Evolutionary conservation across 495 filamentous ascomycete species (phyloP), one percentile per base, ranked within the genome.

Genomic region (Penicillium fimorum): DNA sequence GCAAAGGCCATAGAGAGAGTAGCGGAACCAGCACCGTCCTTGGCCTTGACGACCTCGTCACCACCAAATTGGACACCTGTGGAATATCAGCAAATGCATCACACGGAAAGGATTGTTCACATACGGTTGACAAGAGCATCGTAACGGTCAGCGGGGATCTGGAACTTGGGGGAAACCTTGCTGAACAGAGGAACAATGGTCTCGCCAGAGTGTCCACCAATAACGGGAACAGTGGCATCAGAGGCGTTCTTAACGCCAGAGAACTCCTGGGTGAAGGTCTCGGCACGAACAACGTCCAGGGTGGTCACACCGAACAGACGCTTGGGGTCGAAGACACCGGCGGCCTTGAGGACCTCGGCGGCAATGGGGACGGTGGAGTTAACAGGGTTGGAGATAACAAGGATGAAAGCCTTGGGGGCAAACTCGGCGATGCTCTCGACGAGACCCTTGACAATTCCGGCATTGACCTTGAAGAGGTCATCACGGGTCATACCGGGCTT

Each of bases 401-500:
- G 84, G 69, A 92, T 83, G 75, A 87, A 97, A 37, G 94, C 94
- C 65, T 96, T 93, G 63, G 94, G 94, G 70, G 84, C 84, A 64
- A 84, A 81, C 70, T 97, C 86, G 57, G 94, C 93, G 61, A 92
- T 85, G 30, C 89, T 86, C 71, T 91, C 86, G 66, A 90, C 84
- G 50, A 97, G 81, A 57, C 87, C 88, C 67, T 89, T 88, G 62
- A 97, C 92, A 67, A 97, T 96, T 56, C 91, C 89, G 48, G 92
- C 92, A 67, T 97, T 97, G 79, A 95, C 91, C 77, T 94, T 96
- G 88, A 98, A 98, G 53, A 98, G 91, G 65, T 97, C 92, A 68
- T 98, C 95, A 79, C 94, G 91, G 72, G 88, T 96, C 94, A 98
- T 98, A 67, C 95, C 95, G 56, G 94, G 94, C 81, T 97, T 97